Base-by-base conservation (phyloP, 1,284 basidiomycete species). In the Takashimella tepidaria region DNA sequence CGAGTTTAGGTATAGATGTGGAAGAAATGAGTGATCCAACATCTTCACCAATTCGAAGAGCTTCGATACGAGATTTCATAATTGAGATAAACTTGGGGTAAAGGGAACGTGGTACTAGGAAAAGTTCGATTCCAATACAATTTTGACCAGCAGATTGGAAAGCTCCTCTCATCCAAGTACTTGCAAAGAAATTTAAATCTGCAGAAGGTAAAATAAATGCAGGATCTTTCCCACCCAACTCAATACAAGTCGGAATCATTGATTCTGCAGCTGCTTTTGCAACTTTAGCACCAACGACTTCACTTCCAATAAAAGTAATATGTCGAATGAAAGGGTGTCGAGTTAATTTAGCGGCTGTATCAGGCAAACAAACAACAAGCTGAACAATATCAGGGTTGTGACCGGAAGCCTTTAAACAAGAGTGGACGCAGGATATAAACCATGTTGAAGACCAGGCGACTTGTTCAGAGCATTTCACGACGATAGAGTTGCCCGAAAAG, bases 41-140 rank as follows among this genome's bases (percentile, higher is more conserved):
- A 54, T 77, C 76, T 25, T 66, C 59, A 5, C 78, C 90, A 13
- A 83, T 76, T 21, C 88, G 83, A 41, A 95, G 77, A 57, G 83
- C 83, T 37, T 77, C 71, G 25, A 85, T 81, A 13, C 86, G 83
- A 13, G 84, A 81, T 11, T 77, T 66, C 65, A 96, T 78, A 37
- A 83, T 80, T 5, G 78, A 76, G 60, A 87, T 80, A 49, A 98
- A 82, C 10, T 21, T 11, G 43, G 43, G 43, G 61, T 92, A 86
- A 61, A 90, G 85, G 0, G 80, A 79, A 0, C 78, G 70, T 63
- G 91, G 89, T 27, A 98, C 90, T 45, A 98, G 82, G 60, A 97
- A 83, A 0, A 92, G 83, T 73, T 98, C 95, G 55, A 95, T 89
- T 24, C 93, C 92, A 62, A 96, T 95, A 71, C 95, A 98, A 72